Evolutionary conservation across 1,284 basidiomycete species (phyloP), one percentile per base, ranked within the genome.

Genomic region (Rugosomyces carneus): DNA sequence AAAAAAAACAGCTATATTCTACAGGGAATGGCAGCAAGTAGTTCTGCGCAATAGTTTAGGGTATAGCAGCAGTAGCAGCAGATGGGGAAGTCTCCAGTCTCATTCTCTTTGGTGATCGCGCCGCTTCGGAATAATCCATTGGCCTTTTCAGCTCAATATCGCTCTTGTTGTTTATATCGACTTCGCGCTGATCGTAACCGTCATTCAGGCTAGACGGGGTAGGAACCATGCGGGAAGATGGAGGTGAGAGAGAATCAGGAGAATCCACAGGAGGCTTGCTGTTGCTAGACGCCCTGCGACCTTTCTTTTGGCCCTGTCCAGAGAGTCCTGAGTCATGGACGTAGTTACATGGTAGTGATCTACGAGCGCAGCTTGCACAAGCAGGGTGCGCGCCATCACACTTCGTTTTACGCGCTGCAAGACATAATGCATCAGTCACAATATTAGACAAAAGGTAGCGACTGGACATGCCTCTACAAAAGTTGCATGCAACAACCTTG

Each of bases 401-500:
- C 60, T 86, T 83, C 13, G 87, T 89, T 67, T 89, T 89, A 47
- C 86, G 85, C 26, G 85, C 87, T 89, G 10, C n/a, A 21, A 37
- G 27, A 43, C 27, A 13, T 5, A 19, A 31, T n/a, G n/a, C n/a
- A n/a, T 23, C 21, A 34, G 27, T 13, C 27, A 29, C 2, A 34
- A 39, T 16, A 42, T 32, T 40, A 38, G 36, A 18, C 42, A 29
- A 26, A 44, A 7, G 7, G 21, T 5, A 47, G 26, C 6, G 6
- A 32, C 40, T 38, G 19, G 19, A 69, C 78, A 48, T 58, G 88
- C 86, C 84, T 70, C 86, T 75, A 66, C 86, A 89, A 59, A 84
- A 84, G 61, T 89, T 88, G 65, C 85, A 89, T 7, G 85, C 85
- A 24, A 89, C 86, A 15, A 88, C 83, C 60, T 89, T 89, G 42